These are phyloP conservation scores for Botryosphaeria dothidea DNA, from an alignment of 2,329 filamentous ascomycete species.

Conservation along the genomic window DNA sequence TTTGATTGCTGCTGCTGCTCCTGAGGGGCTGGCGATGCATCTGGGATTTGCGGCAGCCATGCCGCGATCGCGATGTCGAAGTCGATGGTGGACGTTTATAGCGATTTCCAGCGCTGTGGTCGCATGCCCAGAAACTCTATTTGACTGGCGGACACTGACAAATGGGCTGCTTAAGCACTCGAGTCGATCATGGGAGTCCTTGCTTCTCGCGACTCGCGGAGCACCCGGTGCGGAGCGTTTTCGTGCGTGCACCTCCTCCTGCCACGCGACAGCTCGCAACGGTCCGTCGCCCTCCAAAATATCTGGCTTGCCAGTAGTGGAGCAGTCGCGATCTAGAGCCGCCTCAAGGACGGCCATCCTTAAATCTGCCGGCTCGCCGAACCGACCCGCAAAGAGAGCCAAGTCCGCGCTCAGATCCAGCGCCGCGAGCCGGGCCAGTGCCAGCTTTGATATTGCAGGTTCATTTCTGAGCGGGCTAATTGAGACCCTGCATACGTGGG, in stretches of 20 bases:
- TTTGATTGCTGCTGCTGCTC: neutral
- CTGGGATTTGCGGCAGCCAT: slow-evolving; percentile 6
- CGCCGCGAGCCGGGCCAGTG: neutral
- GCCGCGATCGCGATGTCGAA: neutral
- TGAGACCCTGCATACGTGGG: slow-evolving; percentile 5
- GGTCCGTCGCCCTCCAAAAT: slow-evolving; percentile 9
- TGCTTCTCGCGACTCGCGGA: slow-evolving; percentile 15
- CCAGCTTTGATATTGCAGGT: neutral
- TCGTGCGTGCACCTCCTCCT: neutral
- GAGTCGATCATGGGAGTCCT: slow-evolving; percentile 20
- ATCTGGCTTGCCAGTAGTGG: slow-evolving; percentile 5
- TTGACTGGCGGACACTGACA: slow-evolving; percentile 1
- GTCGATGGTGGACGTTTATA: slow-evolving; percentile 8
- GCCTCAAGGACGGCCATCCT: neutral
- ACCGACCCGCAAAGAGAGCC: slow-evolving; percentile 1
- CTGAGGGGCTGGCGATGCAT: neutral
- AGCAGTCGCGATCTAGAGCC: slow-evolving; percentile 6
- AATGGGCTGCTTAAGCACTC: slow-evolving; percentile 11
- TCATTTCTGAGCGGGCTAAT: slow-evolving; percentile 6
- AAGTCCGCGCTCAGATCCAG: slow-evolving; percentile 1
- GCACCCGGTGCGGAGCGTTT: neutral
- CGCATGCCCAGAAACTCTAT: slow-evolving; percentile 12
- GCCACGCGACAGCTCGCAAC: slow-evolving; percentile 19
- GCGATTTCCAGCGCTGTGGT: slow-evolving; percentile 12
- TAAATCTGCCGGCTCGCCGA: neutral